Percentiles rank a stretch among this genome's conserved stretches.
These are phyloP conservation scores for Penicillium sclerotiorum DNA, from an alignment of 2,329 filamentous ascomycete species.

Conservation along the genomic window DNA sequence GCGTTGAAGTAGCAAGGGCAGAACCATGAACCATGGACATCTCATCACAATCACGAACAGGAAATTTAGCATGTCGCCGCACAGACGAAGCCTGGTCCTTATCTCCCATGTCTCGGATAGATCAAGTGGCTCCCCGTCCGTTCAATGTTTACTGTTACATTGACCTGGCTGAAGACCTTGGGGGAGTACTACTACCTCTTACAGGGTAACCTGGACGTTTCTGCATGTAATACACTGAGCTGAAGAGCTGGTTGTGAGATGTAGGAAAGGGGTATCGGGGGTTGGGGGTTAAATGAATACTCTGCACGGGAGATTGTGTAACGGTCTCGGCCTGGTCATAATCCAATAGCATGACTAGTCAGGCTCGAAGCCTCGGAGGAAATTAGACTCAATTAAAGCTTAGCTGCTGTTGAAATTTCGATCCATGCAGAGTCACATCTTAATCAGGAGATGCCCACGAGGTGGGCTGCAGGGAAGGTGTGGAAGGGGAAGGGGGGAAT, in stretches of 20 bases:
- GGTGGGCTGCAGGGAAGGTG: too few species aligned
- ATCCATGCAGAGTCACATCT: constrained; percentile 10
- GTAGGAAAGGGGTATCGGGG: neutral
- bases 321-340: neutral
- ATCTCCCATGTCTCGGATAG: constrained; percentile 11
- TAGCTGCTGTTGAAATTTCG: neutral
- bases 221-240: constrained; percentile 14
- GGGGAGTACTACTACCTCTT: constrained; percentile 12
- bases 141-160: constrained; percentile 20
- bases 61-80: neutral
- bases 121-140: neutral
- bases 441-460: neutral
- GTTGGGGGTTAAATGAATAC: neutral
- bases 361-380: neutral
- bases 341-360: neutral
- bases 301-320: constrained; percentile 5
- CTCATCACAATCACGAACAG: too few species aligned
- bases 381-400: constrained; percentile 4
- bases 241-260: neutral
- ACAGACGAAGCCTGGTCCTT: neutral
- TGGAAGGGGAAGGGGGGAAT: too few species aligned
- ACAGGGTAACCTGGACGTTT: constrained; percentile 3
- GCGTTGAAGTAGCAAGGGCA: neutral
- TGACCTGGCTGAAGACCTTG: neutral
- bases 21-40: too few species aligned